These are phyloP conservation scores for Leccinum ochraceum DNA, from an alignment of 768 basidiomycete genomes.

Conservation along the genomic window DNA sequence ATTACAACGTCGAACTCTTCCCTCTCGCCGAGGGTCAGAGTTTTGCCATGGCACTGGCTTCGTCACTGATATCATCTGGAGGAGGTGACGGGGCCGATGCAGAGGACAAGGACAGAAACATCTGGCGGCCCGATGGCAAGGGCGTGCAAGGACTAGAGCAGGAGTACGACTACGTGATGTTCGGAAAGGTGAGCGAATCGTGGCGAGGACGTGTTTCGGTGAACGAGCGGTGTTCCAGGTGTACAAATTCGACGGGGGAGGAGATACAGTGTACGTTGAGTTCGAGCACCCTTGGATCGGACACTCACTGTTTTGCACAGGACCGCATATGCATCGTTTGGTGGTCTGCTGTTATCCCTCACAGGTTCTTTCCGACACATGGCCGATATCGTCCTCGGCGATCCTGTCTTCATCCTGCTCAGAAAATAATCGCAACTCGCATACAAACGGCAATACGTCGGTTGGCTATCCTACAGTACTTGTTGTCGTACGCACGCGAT, in stretches of 20 bases:
- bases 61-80: constrained; percentile 63
- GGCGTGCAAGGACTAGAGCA: constrained; percentile 82
- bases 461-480: constrained; percentile 9
- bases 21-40: constrained; percentile 66
- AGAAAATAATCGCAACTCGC: constrained; percentile 52
- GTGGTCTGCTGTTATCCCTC: constrained; percentile 92
- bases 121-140: constrained; percentile 86
- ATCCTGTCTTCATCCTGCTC: constrained; percentile 88
- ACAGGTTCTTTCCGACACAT: constrained; percentile 92
- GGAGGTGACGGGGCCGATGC: constrained; percentile 53
- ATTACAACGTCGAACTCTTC: constrained; percentile 93
- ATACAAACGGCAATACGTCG: neutral
- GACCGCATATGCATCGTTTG: constrained; percentile 95
- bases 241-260: constrained; percentile 93
- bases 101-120: constrained; percentile 73
- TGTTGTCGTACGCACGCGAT: constrained; percentile 1
- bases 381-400: constrained; percentile 88
- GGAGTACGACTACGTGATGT: constrained; percentile 99
- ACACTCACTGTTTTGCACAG: constrained; percentile 41
- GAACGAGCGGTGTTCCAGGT: constrained; percentile 51
- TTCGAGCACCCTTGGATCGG: neutral
- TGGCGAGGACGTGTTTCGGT: neutral
- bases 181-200: constrained; percentile 73
- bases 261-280: constrained; percentile 72
- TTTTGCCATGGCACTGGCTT: constrained; percentile 85